phyloP scores from a whole-genome alignment of 305 asterid species.

The Fraxinus baroniana region DNA sequence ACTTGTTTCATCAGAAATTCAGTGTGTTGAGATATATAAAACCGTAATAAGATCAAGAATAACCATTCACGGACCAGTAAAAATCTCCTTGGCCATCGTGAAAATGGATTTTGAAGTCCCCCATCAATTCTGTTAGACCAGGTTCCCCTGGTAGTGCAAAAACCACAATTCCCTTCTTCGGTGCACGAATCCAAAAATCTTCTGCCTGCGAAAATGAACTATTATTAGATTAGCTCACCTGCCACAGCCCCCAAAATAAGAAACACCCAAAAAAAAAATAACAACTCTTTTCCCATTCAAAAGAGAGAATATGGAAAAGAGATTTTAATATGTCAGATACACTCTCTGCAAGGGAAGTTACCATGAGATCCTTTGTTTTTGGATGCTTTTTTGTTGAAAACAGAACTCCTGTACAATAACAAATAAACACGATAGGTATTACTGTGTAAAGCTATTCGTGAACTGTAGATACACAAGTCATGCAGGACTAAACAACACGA shows the following conservation, averaged over 20 bases:
- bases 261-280: neutral
- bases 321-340: conserved; percentile 9
- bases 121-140: conserved; percentile 82
- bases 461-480: conserved; percentile 1
- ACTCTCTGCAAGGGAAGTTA: conserved; percentile 35
- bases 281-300: neutral
- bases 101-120: conserved; percentile 92
- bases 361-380: conserved; percentile 92
- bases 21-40: neutral
- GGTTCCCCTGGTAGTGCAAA: conserved; percentile 97
- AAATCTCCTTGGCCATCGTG: conserved; percentile 98
- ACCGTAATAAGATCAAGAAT: neutral
- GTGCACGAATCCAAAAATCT: conserved; percentile 93
- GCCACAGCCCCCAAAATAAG: neutral
- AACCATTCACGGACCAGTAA: conserved; percentile 60
- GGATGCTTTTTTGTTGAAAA: conserved; percentile 90
- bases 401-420: conserved; percentile 59
- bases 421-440: conserved; percentile 21
- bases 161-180: conserved; percentile 77
- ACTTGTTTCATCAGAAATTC: neutral
- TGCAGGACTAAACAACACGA: neutral
- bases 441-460: conserved; percentile 25
- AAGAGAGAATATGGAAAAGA: neutral
- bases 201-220: conserved; percentile 63
- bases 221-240: conserved; percentile 4